Percentiles rank a stretch among this genome's conserved stretches.
phyloP scores from a whole-genome alignment of 2,329 filamentous ascomycete genomes.

The Atkinsonella texensis region DNA sequence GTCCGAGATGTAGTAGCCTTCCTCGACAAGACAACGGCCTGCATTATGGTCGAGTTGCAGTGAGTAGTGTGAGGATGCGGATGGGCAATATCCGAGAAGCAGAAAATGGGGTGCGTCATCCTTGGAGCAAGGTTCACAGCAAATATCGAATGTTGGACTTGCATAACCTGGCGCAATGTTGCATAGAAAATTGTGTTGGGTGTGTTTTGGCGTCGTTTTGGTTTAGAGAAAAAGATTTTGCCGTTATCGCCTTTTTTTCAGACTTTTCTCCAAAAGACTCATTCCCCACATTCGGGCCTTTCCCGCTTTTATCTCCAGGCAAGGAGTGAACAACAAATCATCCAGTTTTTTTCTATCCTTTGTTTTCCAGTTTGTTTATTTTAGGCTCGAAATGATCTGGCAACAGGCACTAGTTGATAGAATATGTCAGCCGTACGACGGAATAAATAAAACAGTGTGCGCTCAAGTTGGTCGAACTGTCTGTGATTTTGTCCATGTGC shows the following conservation, averaged over 20 bases:
- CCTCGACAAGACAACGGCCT: neutral
- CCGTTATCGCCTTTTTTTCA: neutral
- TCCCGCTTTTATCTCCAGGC: too few species aligned
- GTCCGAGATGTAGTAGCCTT: neutral
- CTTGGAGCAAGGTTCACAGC: neutral
- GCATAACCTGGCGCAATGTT: constrained; percentile 5
- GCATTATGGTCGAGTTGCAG: neutral
- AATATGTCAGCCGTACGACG: neutral
- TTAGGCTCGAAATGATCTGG: neutral
- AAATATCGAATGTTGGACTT: neutral
- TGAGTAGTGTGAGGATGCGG: neutral
- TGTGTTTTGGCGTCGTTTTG: constrained; percentile 2
- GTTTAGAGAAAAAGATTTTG: constrained; percentile 1
- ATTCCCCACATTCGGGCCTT: too few species aligned
- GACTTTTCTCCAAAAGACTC: neutral
- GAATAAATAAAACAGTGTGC: neutral
- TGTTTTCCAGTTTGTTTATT: neutral
- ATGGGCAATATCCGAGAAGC: neutral
- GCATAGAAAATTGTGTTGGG: constrained; percentile 4
- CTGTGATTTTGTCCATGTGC: too few species aligned
- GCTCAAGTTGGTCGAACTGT: neutral
- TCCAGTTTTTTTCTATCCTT: neutral
- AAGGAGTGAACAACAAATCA: too few species aligned
- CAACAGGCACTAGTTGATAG: neutral
- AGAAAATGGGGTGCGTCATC: neutral